These are phyloP conservation scores for Solanum hybrid DNA, from an alignment of 305 asterid species.

Conservation along the genomic window DNA sequence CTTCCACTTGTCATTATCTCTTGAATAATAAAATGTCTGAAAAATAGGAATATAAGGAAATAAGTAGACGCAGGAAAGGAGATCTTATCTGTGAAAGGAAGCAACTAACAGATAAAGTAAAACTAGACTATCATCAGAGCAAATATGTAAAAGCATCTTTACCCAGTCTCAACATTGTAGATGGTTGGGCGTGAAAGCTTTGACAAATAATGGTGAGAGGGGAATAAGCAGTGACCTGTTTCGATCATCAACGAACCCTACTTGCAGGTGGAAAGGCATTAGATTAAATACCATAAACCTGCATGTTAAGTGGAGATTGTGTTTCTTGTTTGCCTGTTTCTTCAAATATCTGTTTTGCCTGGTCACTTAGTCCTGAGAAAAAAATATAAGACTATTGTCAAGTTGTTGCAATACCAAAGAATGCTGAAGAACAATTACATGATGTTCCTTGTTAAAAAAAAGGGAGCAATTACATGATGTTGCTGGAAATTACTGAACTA, in stretches of 20 bases:
- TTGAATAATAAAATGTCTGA: not conserved
- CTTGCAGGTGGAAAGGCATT: not conserved
- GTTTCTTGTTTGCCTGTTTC: not conserved
- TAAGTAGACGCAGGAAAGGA: not conserved
- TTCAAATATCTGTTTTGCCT: not conserved
- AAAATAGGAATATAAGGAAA: not conserved
- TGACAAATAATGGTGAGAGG: not conserved
- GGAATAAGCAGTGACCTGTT: not conserved
- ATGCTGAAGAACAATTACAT: not conserved
- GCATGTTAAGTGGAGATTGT: not conserved
- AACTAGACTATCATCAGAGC: not conserved
- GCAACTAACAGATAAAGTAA: not conserved
- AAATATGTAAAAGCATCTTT: not conserved
- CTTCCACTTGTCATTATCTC: not conserved
- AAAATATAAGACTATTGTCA: not conserved
- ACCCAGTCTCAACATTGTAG: not conserved
- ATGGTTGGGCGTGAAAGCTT: not conserved
- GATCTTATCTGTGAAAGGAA: not conserved
- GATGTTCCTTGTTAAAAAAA: not conserved
- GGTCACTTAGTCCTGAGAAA: not conserved
- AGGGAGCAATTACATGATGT: not conserved
- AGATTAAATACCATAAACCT: not conserved
- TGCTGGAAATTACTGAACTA: not conserved
- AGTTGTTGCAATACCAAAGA: not conserved
- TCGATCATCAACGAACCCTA: not conserved